Conservation (phyloP, 306 rosid species). For the Prunus mume region DNA sequence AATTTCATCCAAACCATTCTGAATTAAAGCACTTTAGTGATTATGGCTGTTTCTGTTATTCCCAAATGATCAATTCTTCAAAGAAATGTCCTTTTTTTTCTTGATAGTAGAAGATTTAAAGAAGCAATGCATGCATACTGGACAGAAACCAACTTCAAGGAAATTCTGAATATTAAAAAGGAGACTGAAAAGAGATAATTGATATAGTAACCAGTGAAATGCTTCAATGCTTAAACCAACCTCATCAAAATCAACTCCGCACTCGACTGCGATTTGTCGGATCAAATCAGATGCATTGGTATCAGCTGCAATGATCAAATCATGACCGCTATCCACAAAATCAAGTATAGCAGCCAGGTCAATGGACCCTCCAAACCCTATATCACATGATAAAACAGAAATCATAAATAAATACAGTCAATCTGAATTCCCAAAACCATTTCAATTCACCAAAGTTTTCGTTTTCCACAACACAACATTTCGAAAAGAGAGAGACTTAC, state of each 20-base stretch:
- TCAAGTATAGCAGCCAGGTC: slow-evolving; percentile 76
- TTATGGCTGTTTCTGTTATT: not conserved
- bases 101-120: not conserved
- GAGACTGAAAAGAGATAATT: not conserved
- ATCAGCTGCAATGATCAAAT: slow-evolving; percentile 79
- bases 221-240: slow-evolving; percentile 31
- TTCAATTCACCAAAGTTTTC: not conserved
- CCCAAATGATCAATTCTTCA: not conserved
- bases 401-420: not conserved
- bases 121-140: not conserved
- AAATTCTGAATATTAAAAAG: not conserved
- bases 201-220: not conserved
- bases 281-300: slow-evolving; percentile 81
- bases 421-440: not conserved
- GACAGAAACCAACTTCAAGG: not conserved
- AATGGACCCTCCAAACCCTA: slow-evolving; percentile 92
- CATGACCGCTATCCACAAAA: slow-evolving; percentile 95
- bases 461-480: not conserved
- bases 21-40: not conserved
- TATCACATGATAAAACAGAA: slow-evolving; percentile 5
- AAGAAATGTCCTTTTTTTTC: not conserved
- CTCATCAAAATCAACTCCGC: slow-evolving; percentile 98
- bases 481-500: slow-evolving; percentile 35
- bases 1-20: not conserved
- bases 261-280: slow-evolving; percentile 74